Evolutionary conservation across 352 stramenopile species (phyloP).

Genomic region (Phytophthora rubi): DNA sequence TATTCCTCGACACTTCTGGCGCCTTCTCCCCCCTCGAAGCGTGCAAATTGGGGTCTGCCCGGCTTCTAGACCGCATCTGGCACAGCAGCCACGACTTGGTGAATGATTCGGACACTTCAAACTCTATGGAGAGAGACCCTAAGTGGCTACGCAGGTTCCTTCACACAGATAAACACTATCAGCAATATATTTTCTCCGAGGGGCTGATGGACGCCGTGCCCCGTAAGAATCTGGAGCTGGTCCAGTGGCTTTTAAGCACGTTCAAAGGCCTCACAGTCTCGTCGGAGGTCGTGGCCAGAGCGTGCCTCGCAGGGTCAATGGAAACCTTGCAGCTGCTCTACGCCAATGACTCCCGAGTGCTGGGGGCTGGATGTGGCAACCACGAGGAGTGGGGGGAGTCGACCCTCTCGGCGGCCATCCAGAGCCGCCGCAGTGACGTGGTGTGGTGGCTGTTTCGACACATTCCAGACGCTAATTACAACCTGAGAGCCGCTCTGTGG

Average conservation of each 20-base stretch:
- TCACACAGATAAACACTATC: constrained; percentile 12
- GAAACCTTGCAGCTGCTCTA: constrained; percentile 23
- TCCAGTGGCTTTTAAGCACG: constrained; percentile 17
- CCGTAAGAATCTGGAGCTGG: constrained; percentile 3
- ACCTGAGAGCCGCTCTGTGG: neutral
- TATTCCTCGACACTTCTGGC: neutral
- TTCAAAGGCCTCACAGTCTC: constrained; percentile 8
- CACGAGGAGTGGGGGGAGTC: constrained; percentile 7
- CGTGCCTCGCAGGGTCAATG: constrained; percentile 6
- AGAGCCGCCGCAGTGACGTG: constrained; percentile 14
- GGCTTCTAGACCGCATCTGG: constrained; percentile 16
- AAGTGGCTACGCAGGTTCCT: constrained; percentile 2
- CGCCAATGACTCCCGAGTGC: constrained; percentile 2
- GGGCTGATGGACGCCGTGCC: constrained; percentile 1
- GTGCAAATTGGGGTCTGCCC: constrained; percentile 6
- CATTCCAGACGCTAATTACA: neutral
- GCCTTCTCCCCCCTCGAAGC: neutral
- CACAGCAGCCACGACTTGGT: constrained; percentile 1
- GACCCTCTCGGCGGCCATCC: constrained; percentile 9
- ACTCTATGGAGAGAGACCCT: neutral
- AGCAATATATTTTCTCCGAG: constrained; percentile 15
- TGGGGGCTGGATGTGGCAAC: neutral
- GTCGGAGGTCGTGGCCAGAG: constrained; percentile 16
- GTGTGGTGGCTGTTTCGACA: constrained; percentile 27
- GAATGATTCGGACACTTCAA: neutral